Base-by-base conservation (phyloP, 805 yeast genomes). In the Candida endomychidarum region DNA sequence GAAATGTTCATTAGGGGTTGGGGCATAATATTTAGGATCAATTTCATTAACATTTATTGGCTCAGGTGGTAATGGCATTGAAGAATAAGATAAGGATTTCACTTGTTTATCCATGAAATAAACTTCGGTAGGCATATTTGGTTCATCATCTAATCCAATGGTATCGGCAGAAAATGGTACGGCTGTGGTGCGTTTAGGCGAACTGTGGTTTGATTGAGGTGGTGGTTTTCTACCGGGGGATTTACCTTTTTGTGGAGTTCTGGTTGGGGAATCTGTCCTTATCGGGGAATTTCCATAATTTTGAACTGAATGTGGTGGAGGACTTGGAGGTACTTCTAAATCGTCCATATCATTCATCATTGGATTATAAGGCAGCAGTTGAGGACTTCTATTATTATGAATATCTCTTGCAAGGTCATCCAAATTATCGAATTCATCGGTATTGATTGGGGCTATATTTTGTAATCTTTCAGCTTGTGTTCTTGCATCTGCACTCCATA, bases 1-100 rank as follows among this genome's bases (percentile, higher is more conserved):
- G 20, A 67, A 52, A 41, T 66, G 70, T 40, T 72, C 76, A 32
- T 64, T 60, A 2, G 79, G 78, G 0, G 75, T 64, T 3, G 79
- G 79, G 0, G 78, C 78, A 44, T 70, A 61, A 44, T 56, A 65
- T 35, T 52, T 56, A 5, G 71, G 68, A 12, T 58, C 54, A 2
- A 63, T 48, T 42, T 68, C 70, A 44, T 63, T 56, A 8, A 52
- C 57, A 10, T 50, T 47, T 7, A 42, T 22, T 8, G 41, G 37
- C 24, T 56, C 58, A 12, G 61, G 54, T 12, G 52, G 56, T 34
- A 51, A 29, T 4, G 50, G 48, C 3, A 46, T 29, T 3, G 51
- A 48, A 3, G 51, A 42, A 30, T 50, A 42, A 0, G 64, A 53
- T 34, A 67, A 51, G 6, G 69, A 56, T 42, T 57, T 52, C 15